Conservation (phyloP, 495 filamentous ascomycete species). For the Penicillium paradoxum region DNA sequence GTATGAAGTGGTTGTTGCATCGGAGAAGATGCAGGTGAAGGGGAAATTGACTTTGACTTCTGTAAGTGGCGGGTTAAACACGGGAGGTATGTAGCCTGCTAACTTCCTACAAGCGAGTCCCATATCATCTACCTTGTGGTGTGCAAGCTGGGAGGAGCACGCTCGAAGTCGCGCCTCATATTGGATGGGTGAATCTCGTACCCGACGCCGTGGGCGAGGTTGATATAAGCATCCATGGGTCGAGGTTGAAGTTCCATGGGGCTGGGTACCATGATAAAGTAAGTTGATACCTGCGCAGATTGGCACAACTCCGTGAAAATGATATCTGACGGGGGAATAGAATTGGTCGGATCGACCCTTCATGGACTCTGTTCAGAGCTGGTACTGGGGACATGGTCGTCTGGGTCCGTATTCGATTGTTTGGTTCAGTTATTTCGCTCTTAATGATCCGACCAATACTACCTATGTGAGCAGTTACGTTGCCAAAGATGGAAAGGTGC, state of each 20-base stretch:
- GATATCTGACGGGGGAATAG: slow-evolving; percentile 2
- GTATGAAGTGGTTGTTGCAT: slow-evolving; percentile 15
- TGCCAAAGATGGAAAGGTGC: slow-evolving; percentile 18
- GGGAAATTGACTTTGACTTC: slow-evolving; percentile 11
- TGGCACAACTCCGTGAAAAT: no score
- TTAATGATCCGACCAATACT: slow-evolving; percentile 11
- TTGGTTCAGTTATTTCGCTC: slow-evolving; percentile 33
- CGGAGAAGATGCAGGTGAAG: slow-evolving; percentile 14
- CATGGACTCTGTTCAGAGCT: slow-evolving; percentile 17
- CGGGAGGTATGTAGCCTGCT: not conserved
- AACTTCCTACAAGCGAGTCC: not conserved
- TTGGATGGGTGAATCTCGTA: slow-evolving; percentile 36
- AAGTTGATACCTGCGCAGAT: no score
- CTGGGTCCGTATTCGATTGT: slow-evolving; percentile 36
- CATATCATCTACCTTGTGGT: slow-evolving; percentile 17
- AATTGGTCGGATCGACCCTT: slow-evolving; percentile 32
- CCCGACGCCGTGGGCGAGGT: slow-evolving; percentile 29
- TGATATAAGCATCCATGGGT: slow-evolving; percentile 25
- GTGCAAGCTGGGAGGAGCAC: slow-evolving; percentile 7
- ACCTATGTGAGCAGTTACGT: slow-evolving; percentile 32
- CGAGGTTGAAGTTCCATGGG: slow-evolving; percentile 28
- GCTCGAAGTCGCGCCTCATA: slow-evolving; percentile 23
- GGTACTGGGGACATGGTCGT: slow-evolving; percentile 42
- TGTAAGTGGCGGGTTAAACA: slow-evolving; percentile 5
- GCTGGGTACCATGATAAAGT: slow-evolving; percentile 41